Percentiles rank a stretch among this genome's conserved stretches.
Evolutionary conservation across 345 rosid genomes (phyloP).

Genomic region (Corchorus capsularis): DNA sequence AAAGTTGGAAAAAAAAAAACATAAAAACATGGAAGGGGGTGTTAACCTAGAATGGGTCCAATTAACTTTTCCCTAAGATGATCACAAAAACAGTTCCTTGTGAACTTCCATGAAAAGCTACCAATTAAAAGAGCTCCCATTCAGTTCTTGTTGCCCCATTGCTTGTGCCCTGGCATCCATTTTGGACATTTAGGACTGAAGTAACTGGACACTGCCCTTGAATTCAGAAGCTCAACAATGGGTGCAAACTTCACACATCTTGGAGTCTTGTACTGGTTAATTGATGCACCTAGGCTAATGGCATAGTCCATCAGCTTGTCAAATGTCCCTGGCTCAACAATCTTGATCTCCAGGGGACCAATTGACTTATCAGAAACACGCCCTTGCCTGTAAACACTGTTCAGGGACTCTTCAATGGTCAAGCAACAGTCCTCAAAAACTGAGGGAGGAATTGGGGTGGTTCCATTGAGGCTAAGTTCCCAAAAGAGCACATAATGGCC

Average conservation of each 20-base stretch:
- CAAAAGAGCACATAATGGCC: slow-evolving; percentile 93
- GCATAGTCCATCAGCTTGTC: slow-evolving; percentile 98
- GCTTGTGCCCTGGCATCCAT: slow-evolving; percentile 92
- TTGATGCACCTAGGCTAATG: slow-evolving; percentile 88
- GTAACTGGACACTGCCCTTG: slow-evolving; percentile 62
- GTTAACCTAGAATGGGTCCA: slow-evolving; percentile 36
- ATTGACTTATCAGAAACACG: slow-evolving; percentile 85
- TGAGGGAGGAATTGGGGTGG: slow-evolving; percentile 85
- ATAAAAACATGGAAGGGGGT: slow-evolving; percentile 29
- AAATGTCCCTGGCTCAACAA: slow-evolving; percentile 88
- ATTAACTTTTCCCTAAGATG: slow-evolving; percentile 43
- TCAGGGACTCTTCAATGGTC: slow-evolving; percentile 85
- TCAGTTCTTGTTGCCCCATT: slow-evolving; percentile 57
- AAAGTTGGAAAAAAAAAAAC: slow-evolving; percentile 17
- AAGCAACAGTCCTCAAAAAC: slow-evolving; percentile 91
- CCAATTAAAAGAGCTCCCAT: slow-evolving; percentile 13
- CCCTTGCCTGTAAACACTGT: slow-evolving; percentile 94
- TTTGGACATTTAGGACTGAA: slow-evolving; percentile 94
- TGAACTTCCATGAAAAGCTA: slow-evolving; percentile 34
- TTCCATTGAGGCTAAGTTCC: slow-evolving; percentile 70
- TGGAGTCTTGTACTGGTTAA: slow-evolving; percentile 96
- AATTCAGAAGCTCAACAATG: slow-evolving; percentile 82
- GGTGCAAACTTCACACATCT: slow-evolving; percentile 95
- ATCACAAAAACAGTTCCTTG: slow-evolving; percentile 43
- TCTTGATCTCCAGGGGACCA: slow-evolving; percentile 88